These are phyloP conservation scores for Eucalyptus erythrocorys DNA, from an alignment of 345 rosid species.

Conservation along the genomic window DNA sequence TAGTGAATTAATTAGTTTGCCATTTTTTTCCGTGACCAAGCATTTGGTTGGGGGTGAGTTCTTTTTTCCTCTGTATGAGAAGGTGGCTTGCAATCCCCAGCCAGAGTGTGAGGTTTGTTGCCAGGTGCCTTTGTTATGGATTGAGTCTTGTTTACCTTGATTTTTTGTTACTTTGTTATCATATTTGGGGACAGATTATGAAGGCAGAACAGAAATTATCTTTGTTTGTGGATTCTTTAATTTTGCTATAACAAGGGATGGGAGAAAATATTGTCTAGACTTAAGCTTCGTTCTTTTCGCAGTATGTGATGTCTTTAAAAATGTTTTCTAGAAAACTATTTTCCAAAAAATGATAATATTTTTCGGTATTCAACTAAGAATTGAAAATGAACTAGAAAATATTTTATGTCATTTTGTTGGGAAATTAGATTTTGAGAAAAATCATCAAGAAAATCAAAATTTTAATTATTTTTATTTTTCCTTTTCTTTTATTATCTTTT, in stretches of 20 bases:
- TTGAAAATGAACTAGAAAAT: too few relatives aligned
- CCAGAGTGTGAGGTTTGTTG: not conserved
- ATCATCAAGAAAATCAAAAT: too few relatives aligned
- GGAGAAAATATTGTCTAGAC: not conserved
- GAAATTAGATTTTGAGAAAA: not conserved
- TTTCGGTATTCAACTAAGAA: fast-evolving
- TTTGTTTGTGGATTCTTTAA: not conserved
- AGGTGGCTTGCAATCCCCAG: not conserved
- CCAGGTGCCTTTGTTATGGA: not conserved
- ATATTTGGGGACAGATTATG: not conserved
- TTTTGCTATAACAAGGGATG: not conserved
- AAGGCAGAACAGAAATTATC: not conserved
- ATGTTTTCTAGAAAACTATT: too few relatives aligned
- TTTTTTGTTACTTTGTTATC: not conserved
- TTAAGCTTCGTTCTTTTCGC: too few relatives aligned
- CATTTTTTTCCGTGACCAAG: not conserved
- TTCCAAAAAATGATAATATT: too few relatives aligned
- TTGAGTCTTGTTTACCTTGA: not conserved
- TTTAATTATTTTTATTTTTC: too few relatives aligned
- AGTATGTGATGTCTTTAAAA: too few relatives aligned
- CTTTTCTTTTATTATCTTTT: not conserved
- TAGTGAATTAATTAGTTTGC: not conserved
- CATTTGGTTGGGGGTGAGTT: not conserved
- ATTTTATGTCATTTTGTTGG: too few relatives aligned
- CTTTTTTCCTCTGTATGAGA: not conserved